These are phyloP conservation scores for Globisporangium nodosum DNA, from an alignment of 352 stramenopile genomes.

Conservation along the genomic window DNA sequence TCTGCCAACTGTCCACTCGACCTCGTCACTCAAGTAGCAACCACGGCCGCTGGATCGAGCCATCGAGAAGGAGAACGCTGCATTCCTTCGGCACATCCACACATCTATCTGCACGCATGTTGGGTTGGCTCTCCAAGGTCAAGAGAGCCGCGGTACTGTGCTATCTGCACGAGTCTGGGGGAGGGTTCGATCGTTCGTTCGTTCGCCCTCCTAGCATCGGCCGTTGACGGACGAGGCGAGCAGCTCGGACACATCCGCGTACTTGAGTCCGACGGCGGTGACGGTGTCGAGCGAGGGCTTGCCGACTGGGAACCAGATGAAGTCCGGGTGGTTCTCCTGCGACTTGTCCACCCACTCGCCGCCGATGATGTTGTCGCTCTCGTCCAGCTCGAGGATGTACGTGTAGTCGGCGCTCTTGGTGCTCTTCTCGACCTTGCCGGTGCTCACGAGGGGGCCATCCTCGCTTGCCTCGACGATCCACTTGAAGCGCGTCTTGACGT, in stretches of 20 bases:
- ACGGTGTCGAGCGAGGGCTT: slow-evolving; percentile 10
- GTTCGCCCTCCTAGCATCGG: neutral
- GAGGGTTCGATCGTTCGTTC: neutral
- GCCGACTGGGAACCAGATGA: slow-evolving; percentile 13
- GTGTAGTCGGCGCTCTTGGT: slow-evolving; percentile 10
- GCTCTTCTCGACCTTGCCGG: slow-evolving; percentile 3
- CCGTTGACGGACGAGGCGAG: slow-evolving; percentile 8
- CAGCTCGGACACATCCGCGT: slow-evolving; percentile 29
- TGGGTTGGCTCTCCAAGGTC: neutral
- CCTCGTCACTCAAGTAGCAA: slow-evolving; percentile 1
- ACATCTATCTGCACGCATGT: neutral
- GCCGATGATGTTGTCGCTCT: slow-evolving; percentile 8
- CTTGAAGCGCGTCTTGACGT: slow-evolving; percentile 5
- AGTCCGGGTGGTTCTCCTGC: slow-evolving; percentile 11
- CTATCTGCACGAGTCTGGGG: neutral
- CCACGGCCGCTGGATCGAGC: neutral
- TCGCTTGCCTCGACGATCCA: slow-evolving; percentile 7
- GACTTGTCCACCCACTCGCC: slow-evolving; percentile 12
- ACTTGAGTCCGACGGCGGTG: slow-evolving; percentile 37
- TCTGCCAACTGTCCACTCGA: slow-evolving; percentile 5
- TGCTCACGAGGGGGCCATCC: slow-evolving; percentile 8
- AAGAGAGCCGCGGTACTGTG: slow-evolving; percentile 1
- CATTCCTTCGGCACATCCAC: neutral
- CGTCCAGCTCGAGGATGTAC: slow-evolving; percentile 10
- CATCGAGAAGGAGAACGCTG: neutral